Percentiles rank a stretch among this genome's conserved stretches.
Conservation (phyloP, 1,284 basidiomycete genomes). For the Sparassis latifolia region DNA sequence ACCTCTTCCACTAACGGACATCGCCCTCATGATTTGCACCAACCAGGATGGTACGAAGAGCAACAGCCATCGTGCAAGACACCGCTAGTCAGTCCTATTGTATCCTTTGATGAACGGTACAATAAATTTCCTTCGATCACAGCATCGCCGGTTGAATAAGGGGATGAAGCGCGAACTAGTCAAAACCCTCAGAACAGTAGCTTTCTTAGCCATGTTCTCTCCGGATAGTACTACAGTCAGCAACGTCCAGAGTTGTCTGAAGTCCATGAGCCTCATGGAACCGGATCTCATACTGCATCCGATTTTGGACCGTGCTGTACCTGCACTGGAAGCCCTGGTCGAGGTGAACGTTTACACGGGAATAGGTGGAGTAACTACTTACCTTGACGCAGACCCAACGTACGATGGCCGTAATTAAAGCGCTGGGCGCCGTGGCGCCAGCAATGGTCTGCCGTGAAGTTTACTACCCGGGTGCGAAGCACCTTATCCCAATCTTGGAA, state of each 20-base stretch:
- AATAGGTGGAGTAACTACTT: background rate
- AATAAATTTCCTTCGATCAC: background rate
- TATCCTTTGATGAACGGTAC: background rate
- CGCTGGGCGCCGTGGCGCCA: constrained; percentile 74
- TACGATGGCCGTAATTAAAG: constrained; percentile 83
- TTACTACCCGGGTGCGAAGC: constrained; percentile 76
- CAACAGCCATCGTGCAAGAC: constrained; percentile 79
- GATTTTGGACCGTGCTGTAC: constrained; percentile 80
- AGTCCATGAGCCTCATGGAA: constrained; percentile 77
- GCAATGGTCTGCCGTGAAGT: constrained; percentile 75
- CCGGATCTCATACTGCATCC: constrained; percentile 85
- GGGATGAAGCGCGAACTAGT: constrained; percentile 85
- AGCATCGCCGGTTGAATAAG: constrained; percentile 73
- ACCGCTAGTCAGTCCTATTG: constrained; percentile 42
- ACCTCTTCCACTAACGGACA: background rate
- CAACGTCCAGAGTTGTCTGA: constrained; percentile 66
- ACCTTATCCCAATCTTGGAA: constrained; percentile 78
- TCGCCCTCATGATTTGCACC: constrained; percentile 1
- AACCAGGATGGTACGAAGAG: constrained; percentile 75
- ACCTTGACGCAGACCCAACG: constrained; percentile 58
- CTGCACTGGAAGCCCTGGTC: constrained; percentile 81
- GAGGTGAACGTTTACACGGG: constrained; percentile 63
- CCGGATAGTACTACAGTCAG: constrained; percentile 61
- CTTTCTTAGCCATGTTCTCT: constrained; percentile 87
- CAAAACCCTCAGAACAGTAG: constrained; percentile 76